Percentiles rank a stretch among this genome's conserved stretches.
These are phyloP conservation scores for Paraleonurus japonicus DNA, from an alignment of 257 asterid genomes.

Conservation along the genomic window DNA sequence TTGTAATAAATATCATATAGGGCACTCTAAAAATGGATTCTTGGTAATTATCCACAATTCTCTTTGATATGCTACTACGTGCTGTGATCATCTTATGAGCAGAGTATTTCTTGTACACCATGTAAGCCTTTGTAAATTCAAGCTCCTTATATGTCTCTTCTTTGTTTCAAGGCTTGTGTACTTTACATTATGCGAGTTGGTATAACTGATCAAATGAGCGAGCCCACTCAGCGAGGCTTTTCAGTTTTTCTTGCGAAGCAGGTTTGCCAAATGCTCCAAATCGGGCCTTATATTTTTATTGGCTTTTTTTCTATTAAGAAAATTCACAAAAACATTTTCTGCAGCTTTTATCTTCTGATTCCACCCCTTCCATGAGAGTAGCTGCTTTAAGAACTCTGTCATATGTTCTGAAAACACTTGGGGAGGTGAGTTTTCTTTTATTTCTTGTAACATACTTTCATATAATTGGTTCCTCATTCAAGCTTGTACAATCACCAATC, in stretches of 20 bases:
- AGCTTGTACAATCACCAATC: conserved; percentile 9
- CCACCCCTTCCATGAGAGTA: conserved; percentile 84
- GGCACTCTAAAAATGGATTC: conserved; percentile 11
- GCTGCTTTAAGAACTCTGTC: conserved; percentile 84
- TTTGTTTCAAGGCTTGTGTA: conserved; percentile 89
- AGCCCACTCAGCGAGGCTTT: conserved; percentile 91
- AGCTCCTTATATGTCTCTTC: conserved; percentile 35
- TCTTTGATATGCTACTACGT: conserved; percentile 14
- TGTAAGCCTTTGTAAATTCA: conserved; percentile 21
- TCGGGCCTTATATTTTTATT: conserved; percentile 17
- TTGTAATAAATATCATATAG: not conserved
- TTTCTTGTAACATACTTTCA: conserved; percentile 24
- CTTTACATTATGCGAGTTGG: conserved; percentile 88
- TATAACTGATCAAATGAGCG: conserved; percentile 93
- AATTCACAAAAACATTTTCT: conserved; percentile 29
- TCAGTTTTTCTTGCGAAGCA: conserved; percentile 82
- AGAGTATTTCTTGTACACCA: conserved; percentile 17
- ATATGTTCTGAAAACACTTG: conserved; percentile 80
- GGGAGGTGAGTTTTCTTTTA: conserved; percentile 68
- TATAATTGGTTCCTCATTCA: conserved; percentile 12
- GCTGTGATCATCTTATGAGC: conserved; percentile 25
- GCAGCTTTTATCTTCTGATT: conserved; percentile 89
- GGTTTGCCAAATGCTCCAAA: conserved; percentile 54
- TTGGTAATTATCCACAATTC: conserved; percentile 18
- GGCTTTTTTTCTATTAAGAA: conserved; percentile 11